These are phyloP conservation scores for Acanthamoeba lenticulata DNA, from an alignment of 208 protist genomes.

Conservation along the genomic window DNA sequence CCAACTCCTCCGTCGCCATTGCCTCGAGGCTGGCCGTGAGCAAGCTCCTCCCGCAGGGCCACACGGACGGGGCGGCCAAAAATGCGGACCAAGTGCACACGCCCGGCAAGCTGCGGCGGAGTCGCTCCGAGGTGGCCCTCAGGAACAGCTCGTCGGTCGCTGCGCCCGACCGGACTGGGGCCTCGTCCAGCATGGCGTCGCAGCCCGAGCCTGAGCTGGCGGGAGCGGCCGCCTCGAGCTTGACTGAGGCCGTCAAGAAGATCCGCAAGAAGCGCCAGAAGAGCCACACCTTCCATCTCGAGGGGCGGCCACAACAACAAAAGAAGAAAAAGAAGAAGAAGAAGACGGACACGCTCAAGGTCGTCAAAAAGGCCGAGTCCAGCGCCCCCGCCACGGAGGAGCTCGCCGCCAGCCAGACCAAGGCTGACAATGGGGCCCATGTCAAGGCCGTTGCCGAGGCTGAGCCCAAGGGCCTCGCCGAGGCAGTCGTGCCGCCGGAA, in stretches of 20 bases:
- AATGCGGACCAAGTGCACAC: background rate
- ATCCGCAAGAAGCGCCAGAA: background rate
- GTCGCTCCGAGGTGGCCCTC: background rate
- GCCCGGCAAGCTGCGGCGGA: background rate
- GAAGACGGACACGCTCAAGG: background rate
- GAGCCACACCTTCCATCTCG: too few species aligned
- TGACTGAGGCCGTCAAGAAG: background rate
- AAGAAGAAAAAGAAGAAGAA: background rate
- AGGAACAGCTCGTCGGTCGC: too few species aligned
- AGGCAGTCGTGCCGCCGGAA: too few species aligned
- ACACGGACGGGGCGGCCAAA: background rate
- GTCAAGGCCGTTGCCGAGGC: too few species aligned
- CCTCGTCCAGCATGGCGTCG: too few species aligned
- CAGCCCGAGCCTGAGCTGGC: background rate
- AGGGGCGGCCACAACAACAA: background rate
- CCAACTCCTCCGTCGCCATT: background rate
- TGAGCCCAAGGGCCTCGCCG: too few species aligned
- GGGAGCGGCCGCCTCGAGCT: background rate
- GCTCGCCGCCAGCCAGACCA: too few species aligned
- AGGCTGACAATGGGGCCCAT: too few species aligned
- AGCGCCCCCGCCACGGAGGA: background rate
- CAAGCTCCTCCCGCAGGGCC: too few species aligned
- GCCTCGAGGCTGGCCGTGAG: too few species aligned
- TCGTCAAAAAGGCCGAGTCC: background rate
- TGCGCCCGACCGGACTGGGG: too few species aligned